Conservation (phyloP, 2,329 filamentous ascomycete species). For the Dryadomyces sulphureus region DNA sequence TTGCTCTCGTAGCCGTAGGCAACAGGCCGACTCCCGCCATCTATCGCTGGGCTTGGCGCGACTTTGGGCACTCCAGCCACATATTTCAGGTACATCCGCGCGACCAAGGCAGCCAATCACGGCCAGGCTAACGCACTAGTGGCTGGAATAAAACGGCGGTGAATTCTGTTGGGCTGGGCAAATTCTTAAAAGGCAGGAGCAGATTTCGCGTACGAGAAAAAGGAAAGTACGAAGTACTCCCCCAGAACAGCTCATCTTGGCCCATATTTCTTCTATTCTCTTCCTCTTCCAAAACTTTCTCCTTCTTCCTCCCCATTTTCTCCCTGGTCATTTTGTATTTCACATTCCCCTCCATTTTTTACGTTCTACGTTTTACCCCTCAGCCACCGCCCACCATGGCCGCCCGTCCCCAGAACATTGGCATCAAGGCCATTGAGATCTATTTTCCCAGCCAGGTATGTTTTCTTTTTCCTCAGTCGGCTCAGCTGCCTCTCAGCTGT, state of each 20-base stretch:
- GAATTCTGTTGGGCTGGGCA: neutral
- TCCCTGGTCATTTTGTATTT: neutral
- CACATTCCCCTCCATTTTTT: neutral
- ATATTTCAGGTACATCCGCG: neutral
- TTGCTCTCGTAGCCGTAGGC: too few relatives aligned
- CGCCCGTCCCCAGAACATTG: conserved; percentile 69
- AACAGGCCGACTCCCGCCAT: too few relatives aligned
- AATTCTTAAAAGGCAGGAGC: neutral
- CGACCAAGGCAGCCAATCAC: neutral
- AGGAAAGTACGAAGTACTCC: neutral
- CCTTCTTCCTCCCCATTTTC: neutral
- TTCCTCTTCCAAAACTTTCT: neutral
- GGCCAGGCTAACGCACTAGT: neutral
- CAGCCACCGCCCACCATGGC: conserved; percentile 37
- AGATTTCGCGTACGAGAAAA: neutral
- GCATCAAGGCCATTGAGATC: conserved; percentile 86
- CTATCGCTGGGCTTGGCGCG: neutral
- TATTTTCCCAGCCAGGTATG: conserved; percentile 77
- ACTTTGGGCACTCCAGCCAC: neutral
- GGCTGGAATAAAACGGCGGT: conserved; percentile 2
- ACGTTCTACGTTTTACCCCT: too few relatives aligned
- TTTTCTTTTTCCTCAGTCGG: conserved; percentile 8
- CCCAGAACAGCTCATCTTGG: neutral
- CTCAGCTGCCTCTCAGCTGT: too few relatives aligned
- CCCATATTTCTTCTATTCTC: neutral